These are phyloP conservation scores for Blepharisma japonicum DNA, from an alignment of 73 alveolate species.

Conservation along the genomic window DNA sequence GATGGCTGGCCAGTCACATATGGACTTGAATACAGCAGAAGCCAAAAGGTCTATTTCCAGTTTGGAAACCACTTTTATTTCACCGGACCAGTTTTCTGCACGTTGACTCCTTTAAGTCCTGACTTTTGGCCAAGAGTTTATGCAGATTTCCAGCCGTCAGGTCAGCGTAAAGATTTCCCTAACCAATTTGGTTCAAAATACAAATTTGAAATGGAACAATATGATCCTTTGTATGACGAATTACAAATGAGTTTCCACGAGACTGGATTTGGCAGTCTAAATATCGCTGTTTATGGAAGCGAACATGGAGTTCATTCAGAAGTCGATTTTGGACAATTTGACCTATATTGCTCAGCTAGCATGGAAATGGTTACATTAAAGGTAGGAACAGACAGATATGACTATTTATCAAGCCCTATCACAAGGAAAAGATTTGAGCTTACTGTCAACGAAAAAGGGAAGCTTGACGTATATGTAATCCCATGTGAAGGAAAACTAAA, in stretches of 20 bases:
- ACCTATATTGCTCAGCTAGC: not conserved
- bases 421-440: not conserved
- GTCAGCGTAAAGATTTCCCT: not conserved
- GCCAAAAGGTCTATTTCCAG: not conserved
- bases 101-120: not conserved
- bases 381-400: not conserved
- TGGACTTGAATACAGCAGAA: not conserved
- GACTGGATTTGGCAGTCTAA: not conserved
- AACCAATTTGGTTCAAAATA: not conserved
- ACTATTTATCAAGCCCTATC: not conserved
- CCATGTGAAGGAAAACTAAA: slow-evolving; percentile 5
- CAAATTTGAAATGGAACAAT: not conserved
- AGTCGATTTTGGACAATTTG: no score
- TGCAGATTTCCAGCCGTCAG: not conserved
- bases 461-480: not conserved
- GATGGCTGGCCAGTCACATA: slow-evolving; percentile 28
- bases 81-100: not conserved
- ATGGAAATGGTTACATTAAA: not conserved
- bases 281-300: not conserved
- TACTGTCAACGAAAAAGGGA: not conserved
- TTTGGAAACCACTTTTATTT: not conserved
- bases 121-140: slow-evolving; percentile 5
- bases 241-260: not conserved
- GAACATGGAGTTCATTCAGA: not conserved
- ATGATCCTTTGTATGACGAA: not conserved